A percentile compares a stretch with the other conserved stretches of the same genome.
Evolutionary conservation across 2,329 filamentous ascomycete genomes (phyloP).

Genomic region (Xylariaceae sp.): DNA sequence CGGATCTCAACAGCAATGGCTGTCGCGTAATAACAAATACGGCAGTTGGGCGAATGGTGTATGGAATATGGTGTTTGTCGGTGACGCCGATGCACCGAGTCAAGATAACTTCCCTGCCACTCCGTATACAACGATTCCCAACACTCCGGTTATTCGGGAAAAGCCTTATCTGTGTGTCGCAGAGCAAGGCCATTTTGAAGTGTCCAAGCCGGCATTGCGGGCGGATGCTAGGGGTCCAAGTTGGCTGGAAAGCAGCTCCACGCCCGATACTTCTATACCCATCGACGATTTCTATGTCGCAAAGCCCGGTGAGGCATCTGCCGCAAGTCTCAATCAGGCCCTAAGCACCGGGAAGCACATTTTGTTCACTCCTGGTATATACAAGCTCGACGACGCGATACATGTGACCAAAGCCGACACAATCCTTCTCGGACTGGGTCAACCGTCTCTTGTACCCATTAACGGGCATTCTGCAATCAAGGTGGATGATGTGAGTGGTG

Average conservation of each 20-base stretch:
- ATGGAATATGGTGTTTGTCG: constrained; percentile 35
- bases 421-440: constrained; percentile 30
- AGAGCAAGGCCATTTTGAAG: constrained; percentile 22
- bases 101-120: constrained; percentile 25
- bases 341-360: constrained; percentile 28
- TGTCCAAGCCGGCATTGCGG: constrained; percentile 30
- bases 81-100: constrained; percentile 26
- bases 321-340: constrained; percentile 27
- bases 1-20: constrained; percentile 33
- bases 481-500: constrained; percentile 29
- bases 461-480: constrained; percentile 23
- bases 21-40: constrained; percentile 31
- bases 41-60: constrained; percentile 33
- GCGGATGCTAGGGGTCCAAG: constrained; percentile 26
- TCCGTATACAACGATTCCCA: constrained; percentile 29
- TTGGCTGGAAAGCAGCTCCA: constrained; percentile 22
- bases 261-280: constrained; percentile 26
- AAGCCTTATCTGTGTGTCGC: constrained; percentile 30
- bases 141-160: constrained; percentile 30
- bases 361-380: constrained; percentile 31
- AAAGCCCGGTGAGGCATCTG: constrained; percentile 19
- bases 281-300: constrained; percentile 28
- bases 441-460: constrained; percentile 28
- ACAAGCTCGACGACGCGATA: constrained; percentile 26
- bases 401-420: constrained; percentile 23